These are phyloP conservation scores for Mycena rebaudengoi DNA, from an alignment of 768 basidiomycete species.

Conservation along the genomic window DNA sequence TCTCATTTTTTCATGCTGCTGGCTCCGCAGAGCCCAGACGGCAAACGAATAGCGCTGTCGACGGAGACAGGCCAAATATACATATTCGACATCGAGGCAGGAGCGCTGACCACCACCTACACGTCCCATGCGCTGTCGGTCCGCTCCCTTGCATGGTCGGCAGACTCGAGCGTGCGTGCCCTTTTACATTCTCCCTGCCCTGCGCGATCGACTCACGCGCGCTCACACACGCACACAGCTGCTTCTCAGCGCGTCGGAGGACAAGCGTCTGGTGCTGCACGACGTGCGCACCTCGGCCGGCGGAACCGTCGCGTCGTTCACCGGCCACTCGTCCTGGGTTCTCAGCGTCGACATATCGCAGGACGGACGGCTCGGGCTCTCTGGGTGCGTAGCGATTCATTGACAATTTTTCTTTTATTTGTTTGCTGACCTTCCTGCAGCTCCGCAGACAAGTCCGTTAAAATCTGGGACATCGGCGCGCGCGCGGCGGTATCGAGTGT, in stretches of 20 bases:
- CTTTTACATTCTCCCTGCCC: constrained; percentile 15
- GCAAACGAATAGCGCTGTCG: constrained; percentile 80
- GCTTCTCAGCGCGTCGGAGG: constrained; percentile 90
- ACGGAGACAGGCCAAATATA: constrained; percentile 90
- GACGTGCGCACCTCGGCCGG: constrained; percentile 76
- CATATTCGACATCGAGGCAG: constrained; percentile 82
- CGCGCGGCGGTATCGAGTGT: constrained; percentile 80
- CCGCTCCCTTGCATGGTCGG: constrained; percentile 88
- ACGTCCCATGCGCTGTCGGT: constrained; percentile 92
- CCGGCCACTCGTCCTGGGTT: constrained; percentile 93
- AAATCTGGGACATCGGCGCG: constrained; percentile 86
- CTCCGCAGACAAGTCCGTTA: constrained; percentile 86
- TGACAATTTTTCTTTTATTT: background rate
- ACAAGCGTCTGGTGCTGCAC: constrained; percentile 89
- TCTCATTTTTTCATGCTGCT: background rate
- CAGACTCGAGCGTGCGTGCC: constrained; percentile 80
- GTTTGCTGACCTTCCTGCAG: constrained; percentile 43
- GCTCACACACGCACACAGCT: constrained; percentile 54
- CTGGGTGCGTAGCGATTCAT: constrained; percentile 68
- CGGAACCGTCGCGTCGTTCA: constrained; percentile 82
- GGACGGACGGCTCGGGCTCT: constrained; percentile 80
- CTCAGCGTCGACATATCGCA: constrained; percentile 84
- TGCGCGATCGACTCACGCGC: background rate
- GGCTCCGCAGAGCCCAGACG: constrained; percentile 81
- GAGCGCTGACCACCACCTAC: constrained; percentile 72